Evolutionary conservation across 495 filamentous ascomycete species (phyloP).

Genomic region (Aspergillus asperescens): DNA sequence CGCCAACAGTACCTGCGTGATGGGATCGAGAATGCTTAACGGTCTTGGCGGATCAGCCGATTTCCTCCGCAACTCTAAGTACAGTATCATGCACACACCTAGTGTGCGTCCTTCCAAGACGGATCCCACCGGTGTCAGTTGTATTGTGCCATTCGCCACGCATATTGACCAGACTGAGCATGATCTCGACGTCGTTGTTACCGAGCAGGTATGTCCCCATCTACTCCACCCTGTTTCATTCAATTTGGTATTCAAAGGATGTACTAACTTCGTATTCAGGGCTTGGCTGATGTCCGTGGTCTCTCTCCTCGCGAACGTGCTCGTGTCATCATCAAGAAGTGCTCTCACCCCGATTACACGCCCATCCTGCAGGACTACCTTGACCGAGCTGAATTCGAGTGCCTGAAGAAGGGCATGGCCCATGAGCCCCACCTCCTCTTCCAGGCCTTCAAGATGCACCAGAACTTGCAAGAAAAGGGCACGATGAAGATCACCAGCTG

Average conservation of each 20-base stretch:
- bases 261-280: slow-evolving; percentile 30
- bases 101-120: slow-evolving; percentile 72
- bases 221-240: neutral
- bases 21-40: slow-evolving; percentile 89
- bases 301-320: slow-evolving; percentile 76
- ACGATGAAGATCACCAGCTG: slow-evolving; percentile 73
- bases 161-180: slow-evolving; percentile 93
- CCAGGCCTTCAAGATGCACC: slow-evolving; percentile 85
- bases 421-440: slow-evolving; percentile 85
- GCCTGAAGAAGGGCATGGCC: slow-evolving; percentile 80
- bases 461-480: slow-evolving; percentile 70
- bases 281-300: slow-evolving; percentile 81
- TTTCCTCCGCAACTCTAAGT: slow-evolving; percentile 78
- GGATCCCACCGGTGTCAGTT: slow-evolving; percentile 76
- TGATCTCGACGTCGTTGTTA: slow-evolving; percentile 82
- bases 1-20: slow-evolving; percentile 86
- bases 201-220: slow-evolving; percentile 61
- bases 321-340: slow-evolving; percentile 80
- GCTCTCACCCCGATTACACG: slow-evolving; percentile 79
- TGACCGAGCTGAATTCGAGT: slow-evolving; percentile 82
- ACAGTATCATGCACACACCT: slow-evolving; percentile 92
- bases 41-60: slow-evolving; percentile 85
- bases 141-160: slow-evolving; percentile 90
- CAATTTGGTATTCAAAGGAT: neutral
- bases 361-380: slow-evolving; percentile 82